phyloP scores from a whole-genome alignment of 495 filamentous ascomycete species.

The Xylaria intraflava region DNA sequence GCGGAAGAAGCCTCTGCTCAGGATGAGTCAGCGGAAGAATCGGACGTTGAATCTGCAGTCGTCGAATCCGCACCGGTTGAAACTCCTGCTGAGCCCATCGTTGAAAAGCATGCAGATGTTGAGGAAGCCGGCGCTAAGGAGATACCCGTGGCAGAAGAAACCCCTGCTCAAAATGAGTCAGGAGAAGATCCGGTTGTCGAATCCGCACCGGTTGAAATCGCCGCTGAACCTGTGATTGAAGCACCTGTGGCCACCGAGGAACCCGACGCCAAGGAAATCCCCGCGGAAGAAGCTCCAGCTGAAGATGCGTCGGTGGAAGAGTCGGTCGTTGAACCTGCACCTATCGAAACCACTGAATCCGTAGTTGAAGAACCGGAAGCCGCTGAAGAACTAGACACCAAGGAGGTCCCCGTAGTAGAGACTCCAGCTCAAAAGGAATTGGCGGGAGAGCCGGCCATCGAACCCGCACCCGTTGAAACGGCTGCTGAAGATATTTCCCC shows the following conservation, averaged over 20 bases:
- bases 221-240: conserved; percentile 9
- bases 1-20: neutral
- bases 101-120: no score
- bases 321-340: neutral
- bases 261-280: neutral
- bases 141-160: no score
- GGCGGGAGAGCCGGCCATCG: neutral
- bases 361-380: neutral
- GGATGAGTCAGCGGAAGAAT: neutral
- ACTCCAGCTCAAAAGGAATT: neutral
- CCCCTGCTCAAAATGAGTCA: no score
- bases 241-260: conserved; percentile 4
- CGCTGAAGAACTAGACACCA: neutral
- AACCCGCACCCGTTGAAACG: conserved; percentile 1
- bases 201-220: conserved; percentile 7
- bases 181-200: no score
- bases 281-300: neutral
- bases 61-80: no score
- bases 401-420: neutral
- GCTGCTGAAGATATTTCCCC: neutral
- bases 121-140: no score
- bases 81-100: no score
- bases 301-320: neutral
- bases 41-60: no score
- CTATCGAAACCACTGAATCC: neutral